Conservation (phyloP, 768 basidiomycete genomes). For the Suillus subalutaceus region DNA sequence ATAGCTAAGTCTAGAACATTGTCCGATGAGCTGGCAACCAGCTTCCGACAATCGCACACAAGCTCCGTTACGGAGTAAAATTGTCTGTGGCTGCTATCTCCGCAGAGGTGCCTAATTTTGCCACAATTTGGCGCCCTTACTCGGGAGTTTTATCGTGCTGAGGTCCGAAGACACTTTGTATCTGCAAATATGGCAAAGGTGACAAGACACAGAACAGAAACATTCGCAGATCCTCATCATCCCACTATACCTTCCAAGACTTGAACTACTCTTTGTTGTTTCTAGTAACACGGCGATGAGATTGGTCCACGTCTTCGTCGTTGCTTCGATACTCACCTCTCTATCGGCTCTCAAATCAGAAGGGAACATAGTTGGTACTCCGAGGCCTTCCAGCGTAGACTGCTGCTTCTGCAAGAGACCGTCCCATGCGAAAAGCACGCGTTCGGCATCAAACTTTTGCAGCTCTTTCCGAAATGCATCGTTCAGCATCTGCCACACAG, state of each 20-base stretch:
- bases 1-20: not conserved
- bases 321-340: constrained; percentile 49
- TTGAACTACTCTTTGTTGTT: constrained; percentile 70
- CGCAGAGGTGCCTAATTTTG: not conserved
- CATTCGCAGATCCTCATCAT: not conserved
- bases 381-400: constrained; percentile 54
- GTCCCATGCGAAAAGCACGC: constrained; percentile 77
- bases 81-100: not conserved
- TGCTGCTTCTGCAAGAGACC: constrained; percentile 75
- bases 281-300: constrained; percentile 41
- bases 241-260: constrained; percentile 61
- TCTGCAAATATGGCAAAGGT: not conserved
- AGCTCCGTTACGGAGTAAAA: not conserved
- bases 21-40: not conserved
- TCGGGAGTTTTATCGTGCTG: not conserved
- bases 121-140: not conserved
- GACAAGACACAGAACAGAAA: not conserved
- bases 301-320: constrained; percentile 4
- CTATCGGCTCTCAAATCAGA: constrained; percentile 50
- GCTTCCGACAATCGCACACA: not conserved
- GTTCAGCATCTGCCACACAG: constrained; percentile 41
- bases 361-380: constrained; percentile 73
- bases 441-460: constrained; percentile 66
- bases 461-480: constrained; percentile 68
- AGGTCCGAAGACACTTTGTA: not conserved